Base-by-base conservation (phyloP, 768 basidiomycete species). In the Cyclocybe cylindracea region DNA sequence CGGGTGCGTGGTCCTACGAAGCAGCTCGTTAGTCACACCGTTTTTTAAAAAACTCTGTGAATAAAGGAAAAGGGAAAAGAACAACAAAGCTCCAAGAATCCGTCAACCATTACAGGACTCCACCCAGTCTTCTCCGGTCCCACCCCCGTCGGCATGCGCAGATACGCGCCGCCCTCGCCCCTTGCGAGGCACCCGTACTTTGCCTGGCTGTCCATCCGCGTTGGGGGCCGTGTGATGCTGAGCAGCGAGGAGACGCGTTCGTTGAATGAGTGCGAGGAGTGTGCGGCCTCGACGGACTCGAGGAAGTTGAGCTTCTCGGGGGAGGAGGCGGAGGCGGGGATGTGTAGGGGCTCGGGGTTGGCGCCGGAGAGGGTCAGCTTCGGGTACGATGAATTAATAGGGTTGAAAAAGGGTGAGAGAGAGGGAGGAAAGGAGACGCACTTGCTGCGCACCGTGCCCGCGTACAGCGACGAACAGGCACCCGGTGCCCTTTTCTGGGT, bases 111-210 rank as follows among this genome's bases (percentile, higher is more conserved):
- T n/a, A n/a, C n/a, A n/a, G n/a, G n/a, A n/a, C n/a, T n/a, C n/a
- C n/a, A n/a, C n/a, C n/a, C n/a, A n/a, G n/a, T 95, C 73, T 98
- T 98, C 68, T 98, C 96, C 54, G 98, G 98, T 2, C 86, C 89
- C 3, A 80, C 73, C 5, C 84, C 84, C 0, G 85, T 85, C 0
- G 91, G 91, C 78, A 92, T 86, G 7, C 91, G 77, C 39, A 93
- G 71, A 65, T 94, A 96, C 34, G 83, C 81, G 1, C 85, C 86
- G 1, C 94, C 94, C 49, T 96, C 89, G 0, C 95, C 94, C 38
- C 95, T 75, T 4, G 86, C 84, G 10, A 98, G 80, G 62, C 86
- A 85, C 31, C 87, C 84, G 59, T 98, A 98, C 71, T 98, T 99
- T 1, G 94, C 94, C 68, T 98, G 95, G 65, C 89, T 91, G 66